Conservation (phyloP, 805 yeast genomes). For the Candida namnaoensis region DNA sequence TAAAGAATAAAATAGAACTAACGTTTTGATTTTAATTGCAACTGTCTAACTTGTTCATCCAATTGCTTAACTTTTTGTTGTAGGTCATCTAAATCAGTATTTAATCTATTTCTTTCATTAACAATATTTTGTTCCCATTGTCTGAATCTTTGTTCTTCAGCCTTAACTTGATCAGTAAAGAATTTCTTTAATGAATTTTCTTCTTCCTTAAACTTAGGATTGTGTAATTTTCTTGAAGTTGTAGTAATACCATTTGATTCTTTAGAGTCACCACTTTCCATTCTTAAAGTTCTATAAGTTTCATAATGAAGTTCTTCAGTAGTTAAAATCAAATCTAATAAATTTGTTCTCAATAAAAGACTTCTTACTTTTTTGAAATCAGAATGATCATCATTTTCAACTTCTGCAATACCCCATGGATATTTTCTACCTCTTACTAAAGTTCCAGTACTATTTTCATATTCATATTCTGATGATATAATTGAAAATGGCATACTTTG, state of each 20-base stretch:
- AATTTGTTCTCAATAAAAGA: constrained; percentile 69
- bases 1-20: no score
- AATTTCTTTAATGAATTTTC: constrained; percentile 89
- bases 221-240: constrained; percentile 47
- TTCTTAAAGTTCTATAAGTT: constrained; percentile 63
- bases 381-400: constrained; percentile 78
- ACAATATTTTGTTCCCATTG: constrained; percentile 98
- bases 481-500: constrained; percentile 85
- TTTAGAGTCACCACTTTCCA: constrained; percentile 37
- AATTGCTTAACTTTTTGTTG: constrained; percentile 66
- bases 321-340: constrained; percentile 72
- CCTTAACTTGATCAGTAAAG: constrained; percentile 94
- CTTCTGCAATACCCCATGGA: constrained; percentile 88
- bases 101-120: constrained; percentile 88
- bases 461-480: constrained; percentile 68
- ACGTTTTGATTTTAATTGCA: constrained; percentile 43
- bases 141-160: constrained; percentile 94
- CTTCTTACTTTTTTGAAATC: constrained; percentile 79
- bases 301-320: constrained; percentile 81
- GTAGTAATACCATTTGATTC: constrained; percentile 26
- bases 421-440: constrained; percentile 73
- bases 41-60: constrained; percentile 66
- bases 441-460: constrained; percentile 54
- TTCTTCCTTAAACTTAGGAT: constrained; percentile 94
- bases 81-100: constrained; percentile 87